Evolutionary conservation across 1,284 basidiomycete species (phyloP).

Genomic region (Trichosporon faecale): DNA sequence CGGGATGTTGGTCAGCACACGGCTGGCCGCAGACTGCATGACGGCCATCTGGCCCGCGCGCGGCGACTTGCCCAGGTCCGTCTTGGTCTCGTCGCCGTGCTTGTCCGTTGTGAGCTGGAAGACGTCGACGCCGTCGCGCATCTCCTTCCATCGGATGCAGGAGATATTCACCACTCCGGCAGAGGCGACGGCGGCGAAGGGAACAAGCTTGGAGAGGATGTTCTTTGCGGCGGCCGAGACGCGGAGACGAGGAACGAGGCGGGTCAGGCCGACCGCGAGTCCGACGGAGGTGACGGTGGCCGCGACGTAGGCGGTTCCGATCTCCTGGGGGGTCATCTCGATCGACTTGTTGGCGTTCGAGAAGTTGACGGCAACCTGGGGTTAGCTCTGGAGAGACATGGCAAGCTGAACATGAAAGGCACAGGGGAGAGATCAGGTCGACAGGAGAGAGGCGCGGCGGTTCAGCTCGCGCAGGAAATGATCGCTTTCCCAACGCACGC

Average conservation of each 20-base stretch:
- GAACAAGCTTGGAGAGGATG: slow-evolving; percentile 54
- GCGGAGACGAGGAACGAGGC: slow-evolving; percentile 53
- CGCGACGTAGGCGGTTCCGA: slow-evolving; percentile 55
- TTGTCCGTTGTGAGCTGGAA: slow-evolving; percentile 42
- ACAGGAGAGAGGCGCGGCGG: too few species aligned
- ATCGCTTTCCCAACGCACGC: too few species aligned
- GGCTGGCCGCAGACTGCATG: slow-evolving; percentile 55
- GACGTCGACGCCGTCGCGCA: slow-evolving; percentile 56
- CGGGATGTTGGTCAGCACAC: slow-evolving; percentile 58
- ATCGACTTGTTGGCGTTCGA: slow-evolving; percentile 56
- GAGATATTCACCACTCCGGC: slow-evolving; percentile 57
- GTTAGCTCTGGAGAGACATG: slow-evolving; percentile 14
- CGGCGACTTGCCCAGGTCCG: slow-evolving; percentile 52
- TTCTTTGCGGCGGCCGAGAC: slow-evolving; percentile 41
- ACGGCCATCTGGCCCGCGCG: slow-evolving; percentile 56
- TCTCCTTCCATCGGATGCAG: slow-evolving; percentile 60
- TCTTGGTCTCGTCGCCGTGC: slow-evolving; percentile 40
- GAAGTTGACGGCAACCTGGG: slow-evolving; percentile 42
- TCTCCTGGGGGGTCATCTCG: slow-evolving; percentile 53
- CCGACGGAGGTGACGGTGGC: slow-evolving; percentile 56
- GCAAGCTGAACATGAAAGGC: too few species aligned
- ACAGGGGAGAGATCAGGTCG: too few species aligned
- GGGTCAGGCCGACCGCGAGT: slow-evolving; percentile 56
- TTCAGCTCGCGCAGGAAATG: too few species aligned
- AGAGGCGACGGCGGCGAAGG: slow-evolving; percentile 56